These are phyloP conservation scores for Ricinus communis DNA, from an alignment of 345 rosid species.

Conservation along the genomic window DNA sequence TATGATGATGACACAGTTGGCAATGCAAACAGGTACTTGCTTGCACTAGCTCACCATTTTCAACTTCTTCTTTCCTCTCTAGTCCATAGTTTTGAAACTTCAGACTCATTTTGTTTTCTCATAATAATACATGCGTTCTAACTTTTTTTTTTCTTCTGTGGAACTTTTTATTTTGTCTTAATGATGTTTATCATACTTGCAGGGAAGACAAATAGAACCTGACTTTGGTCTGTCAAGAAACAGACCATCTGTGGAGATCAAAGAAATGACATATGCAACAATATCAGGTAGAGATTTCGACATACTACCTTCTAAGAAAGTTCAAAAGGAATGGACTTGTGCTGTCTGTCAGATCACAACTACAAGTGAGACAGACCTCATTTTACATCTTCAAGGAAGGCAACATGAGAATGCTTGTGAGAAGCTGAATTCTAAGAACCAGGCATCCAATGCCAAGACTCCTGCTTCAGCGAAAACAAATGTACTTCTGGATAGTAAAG, in stretches of 20 bases:
- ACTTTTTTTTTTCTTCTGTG: not conserved
- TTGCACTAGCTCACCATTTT: too few species aligned
- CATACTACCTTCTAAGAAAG: conserved; percentile 6
- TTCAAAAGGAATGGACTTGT: conserved; percentile 34
- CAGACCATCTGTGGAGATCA: not conserved
- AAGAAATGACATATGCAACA: not conserved
- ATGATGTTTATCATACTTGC: not conserved
- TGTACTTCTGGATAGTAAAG: not conserved
- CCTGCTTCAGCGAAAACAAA: not conserved
- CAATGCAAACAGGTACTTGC: too few species aligned
- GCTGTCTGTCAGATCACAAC: conserved; percentile 26
- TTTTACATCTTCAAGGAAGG: conserved; percentile 28
- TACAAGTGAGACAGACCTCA: conserved; percentile 11
- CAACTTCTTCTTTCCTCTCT: too few species aligned
- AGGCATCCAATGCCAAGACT: not conserved
- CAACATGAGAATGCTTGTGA: conserved; percentile 20
- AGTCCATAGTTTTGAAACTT: too few species aligned
- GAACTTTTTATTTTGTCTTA: too few species aligned
- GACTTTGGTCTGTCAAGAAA: conserved; percentile 3
- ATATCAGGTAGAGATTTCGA: not conserved
- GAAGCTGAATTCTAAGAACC: conserved; percentile 22
- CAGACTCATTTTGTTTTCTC: too few species aligned
- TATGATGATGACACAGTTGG: too few species aligned
- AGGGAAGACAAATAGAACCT: conserved; percentile 8
- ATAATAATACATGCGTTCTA: too few species aligned